Evolutionary conservation across 2,329 filamentous ascomycete genomes (phyloP).

Genomic region (Talaromyces sp.): DNA sequence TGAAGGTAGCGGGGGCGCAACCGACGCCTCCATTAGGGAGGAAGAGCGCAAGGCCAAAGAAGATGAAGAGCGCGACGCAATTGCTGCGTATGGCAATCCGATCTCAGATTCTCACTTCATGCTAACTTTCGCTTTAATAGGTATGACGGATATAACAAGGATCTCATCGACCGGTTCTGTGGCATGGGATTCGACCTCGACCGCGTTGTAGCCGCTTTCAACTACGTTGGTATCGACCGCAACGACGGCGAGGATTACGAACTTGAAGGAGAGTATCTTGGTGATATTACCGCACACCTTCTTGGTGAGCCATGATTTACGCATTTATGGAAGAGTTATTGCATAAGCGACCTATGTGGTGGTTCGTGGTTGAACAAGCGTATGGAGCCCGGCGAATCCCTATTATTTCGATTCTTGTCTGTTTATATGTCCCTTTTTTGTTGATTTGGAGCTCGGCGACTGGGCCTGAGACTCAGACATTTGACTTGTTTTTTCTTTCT

Average conservation of each 20-base stretch:
- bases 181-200: constrained; percentile 89
- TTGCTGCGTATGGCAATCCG: constrained; percentile 43
- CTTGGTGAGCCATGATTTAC: constrained; percentile 63
- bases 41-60: constrained; percentile 51
- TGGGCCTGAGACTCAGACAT: not conserved
- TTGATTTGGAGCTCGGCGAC: not conserved
- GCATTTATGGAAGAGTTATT: constrained; percentile 9
- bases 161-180: constrained; percentile 75
- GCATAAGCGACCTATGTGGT: constrained; percentile 9
- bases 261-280: constrained; percentile 84
- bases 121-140: constrained; percentile 41
- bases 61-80: constrained; percentile 50
- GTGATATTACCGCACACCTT: constrained; percentile 78
- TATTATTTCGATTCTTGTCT: constrained; percentile 4
- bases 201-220: constrained; percentile 77
- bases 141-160: constrained; percentile 81
- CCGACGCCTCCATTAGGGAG: constrained; percentile 48
- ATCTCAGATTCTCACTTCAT: not conserved
- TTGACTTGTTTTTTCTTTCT: not conserved
- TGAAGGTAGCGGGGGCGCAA: constrained; percentile 48
- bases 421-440: not conserved
- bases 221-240: constrained; percentile 72
- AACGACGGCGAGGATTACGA: constrained; percentile 75
- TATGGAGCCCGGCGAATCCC: constrained; percentile 25
- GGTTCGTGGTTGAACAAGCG: constrained; percentile 4